Conservation (phyloP, 495 filamentous ascomycete species). For the Penicillium ucsense region DNA sequence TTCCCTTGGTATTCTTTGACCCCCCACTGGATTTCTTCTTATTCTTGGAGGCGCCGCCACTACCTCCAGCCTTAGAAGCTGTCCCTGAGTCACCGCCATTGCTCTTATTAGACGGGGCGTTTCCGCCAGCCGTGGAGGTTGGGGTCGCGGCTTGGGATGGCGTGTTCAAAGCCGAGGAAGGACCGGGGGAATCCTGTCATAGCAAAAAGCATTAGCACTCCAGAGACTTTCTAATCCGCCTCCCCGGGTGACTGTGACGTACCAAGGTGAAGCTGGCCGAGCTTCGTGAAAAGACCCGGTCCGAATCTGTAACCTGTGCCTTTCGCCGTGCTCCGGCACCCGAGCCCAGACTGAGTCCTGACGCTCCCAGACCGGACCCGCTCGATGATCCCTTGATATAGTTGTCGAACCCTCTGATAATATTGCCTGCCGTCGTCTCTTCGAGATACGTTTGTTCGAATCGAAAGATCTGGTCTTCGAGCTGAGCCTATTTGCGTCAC, state of each 20-base stretch:
- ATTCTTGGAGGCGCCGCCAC: conserved; percentile 30
- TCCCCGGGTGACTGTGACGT: conserved; percentile 6
- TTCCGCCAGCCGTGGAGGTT: conserved; percentile 30
- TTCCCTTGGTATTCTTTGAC: conserved; percentile 24
- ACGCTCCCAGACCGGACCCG: conserved; percentile 19
- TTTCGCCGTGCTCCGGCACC: conserved; percentile 33
- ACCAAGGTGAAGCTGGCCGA: conserved; percentile 44
- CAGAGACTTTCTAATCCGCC: neutral
- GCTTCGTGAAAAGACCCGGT: conserved; percentile 44
- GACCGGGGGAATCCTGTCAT: conserved; percentile 37
- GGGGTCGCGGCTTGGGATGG: conserved; percentile 43
- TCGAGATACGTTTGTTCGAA: conserved; percentile 85
- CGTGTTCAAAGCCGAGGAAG: conserved; percentile 38
- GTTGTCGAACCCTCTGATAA: conserved; percentile 93
- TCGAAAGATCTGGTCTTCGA: conserved; percentile 78
- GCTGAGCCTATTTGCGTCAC: conserved; percentile 31
- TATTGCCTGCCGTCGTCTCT: conserved; percentile 83
- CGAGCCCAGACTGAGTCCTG: conserved; percentile 37
- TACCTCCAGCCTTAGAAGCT: conserved; percentile 6
- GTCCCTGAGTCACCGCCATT: conserved; percentile 18
- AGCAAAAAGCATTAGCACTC: neutral
- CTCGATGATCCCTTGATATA: conserved; percentile 79
- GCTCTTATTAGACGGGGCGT: conserved; percentile 16
- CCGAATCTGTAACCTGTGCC: conserved; percentile 36
- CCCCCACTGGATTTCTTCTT: conserved; percentile 32